Conservation (phyloP, 75 land plant species). For the Azolla pinnata region DNA sequence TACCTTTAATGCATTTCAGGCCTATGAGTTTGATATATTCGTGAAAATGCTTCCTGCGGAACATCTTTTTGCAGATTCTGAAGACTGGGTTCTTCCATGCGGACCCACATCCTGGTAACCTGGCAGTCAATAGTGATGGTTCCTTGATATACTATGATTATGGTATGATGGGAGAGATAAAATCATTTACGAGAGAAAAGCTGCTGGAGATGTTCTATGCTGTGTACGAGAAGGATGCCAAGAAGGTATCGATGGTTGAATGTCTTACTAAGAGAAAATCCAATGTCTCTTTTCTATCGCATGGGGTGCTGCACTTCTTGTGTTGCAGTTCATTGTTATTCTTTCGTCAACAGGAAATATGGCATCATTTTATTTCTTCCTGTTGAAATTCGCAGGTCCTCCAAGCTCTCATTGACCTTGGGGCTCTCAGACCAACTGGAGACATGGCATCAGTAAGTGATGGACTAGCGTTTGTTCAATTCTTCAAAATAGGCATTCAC, state of each 20-base stretch:
- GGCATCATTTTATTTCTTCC: too few species aligned
- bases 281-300: background rate
- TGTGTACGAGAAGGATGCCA: conserved; percentile 91
- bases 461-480: background rate
- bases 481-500: too few species aligned
- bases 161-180: conserved; percentile 99
- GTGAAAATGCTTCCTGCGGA: too few species aligned
- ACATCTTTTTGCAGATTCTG: conserved; percentile 70
- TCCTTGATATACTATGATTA: conserved; percentile 93
- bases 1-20: background rate
- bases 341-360: too few species aligned
- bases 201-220: conserved; percentile 89
- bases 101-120: conserved; percentile 98
- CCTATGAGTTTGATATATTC: background rate
- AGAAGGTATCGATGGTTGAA: conserved; percentile 49
- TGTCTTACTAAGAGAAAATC: background rate
- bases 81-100: conserved; percentile 99
- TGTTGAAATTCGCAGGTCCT: conserved; percentile 50
- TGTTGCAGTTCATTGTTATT: too few species aligned
- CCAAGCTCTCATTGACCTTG: conserved; percentile 63
- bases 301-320: too few species aligned
- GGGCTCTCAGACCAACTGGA: conserved; percentile 87
- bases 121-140: conserved; percentile 80
- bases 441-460: conserved; percentile 78
- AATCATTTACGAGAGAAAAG: conserved; percentile 72